A percentile compares a stretch with the other conserved stretches of the same genome.
These are phyloP conservation scores for Ophiostoma ips DNA, from an alignment of 2,329 filamentous ascomycete genomes.

Conservation along the genomic window DNA sequence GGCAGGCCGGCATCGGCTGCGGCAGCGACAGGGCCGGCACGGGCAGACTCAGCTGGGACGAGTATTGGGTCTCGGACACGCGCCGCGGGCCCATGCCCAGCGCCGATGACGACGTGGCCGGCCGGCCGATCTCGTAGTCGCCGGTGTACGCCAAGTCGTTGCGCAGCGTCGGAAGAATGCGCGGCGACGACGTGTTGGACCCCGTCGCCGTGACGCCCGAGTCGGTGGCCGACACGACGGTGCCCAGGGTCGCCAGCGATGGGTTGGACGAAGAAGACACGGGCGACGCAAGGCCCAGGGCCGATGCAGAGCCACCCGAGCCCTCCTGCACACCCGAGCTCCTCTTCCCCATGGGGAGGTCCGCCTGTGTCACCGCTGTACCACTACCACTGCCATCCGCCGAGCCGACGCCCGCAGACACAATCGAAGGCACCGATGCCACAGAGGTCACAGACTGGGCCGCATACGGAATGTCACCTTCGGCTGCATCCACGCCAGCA, in stretches of 20 bases:
- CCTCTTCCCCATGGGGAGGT: conserved; percentile 1
- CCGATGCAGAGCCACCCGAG: neutral
- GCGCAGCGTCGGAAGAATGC: neutral
- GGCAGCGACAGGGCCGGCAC: neutral
- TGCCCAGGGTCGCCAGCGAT: conserved; percentile 5
- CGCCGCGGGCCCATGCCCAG: neutral
- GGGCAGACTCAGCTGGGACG: conserved; percentile 2
- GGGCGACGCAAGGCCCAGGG: neutral
- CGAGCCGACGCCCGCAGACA: neutral
- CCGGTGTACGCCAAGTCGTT: neutral
- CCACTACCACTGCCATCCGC: neutral
- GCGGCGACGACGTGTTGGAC: conserved; percentile 6
- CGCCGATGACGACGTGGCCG: conserved; percentile 3
- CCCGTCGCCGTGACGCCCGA: neutral
- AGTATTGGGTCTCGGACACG: neutral
- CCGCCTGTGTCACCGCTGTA: neutral
- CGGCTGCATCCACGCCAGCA: conserved; percentile 14
- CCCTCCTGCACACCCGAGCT: neutral
- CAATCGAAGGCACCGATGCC: conserved; percentile 2
- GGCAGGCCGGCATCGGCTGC: neutral
- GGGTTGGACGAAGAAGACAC: conserved; percentile 2
- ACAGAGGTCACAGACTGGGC: neutral
- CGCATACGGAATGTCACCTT: conserved; percentile 1
- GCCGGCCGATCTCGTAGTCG: neutral
- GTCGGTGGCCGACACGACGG: conserved; percentile 13